Percentiles rank a stretch among this genome's conserved stretches.
These are phyloP conservation scores for Neofusicoccum laricinum DNA, from an alignment of 2,329 filamentous ascomycete genomes.

Conservation along the genomic window DNA sequence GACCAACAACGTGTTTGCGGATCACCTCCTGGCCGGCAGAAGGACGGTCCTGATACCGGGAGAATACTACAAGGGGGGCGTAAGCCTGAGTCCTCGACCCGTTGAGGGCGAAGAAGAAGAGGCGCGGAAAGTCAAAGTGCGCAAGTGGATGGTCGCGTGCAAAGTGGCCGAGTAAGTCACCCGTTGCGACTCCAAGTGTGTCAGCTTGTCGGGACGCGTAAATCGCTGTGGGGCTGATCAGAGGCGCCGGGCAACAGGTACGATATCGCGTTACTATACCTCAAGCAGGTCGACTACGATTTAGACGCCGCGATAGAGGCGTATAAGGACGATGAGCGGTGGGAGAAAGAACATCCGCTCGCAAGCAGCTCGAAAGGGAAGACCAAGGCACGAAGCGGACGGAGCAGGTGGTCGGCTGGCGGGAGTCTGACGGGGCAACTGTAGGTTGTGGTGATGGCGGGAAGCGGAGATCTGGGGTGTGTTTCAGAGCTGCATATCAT, in stretches of 20 bases:
- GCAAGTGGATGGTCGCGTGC: slow-evolving; percentile 72
- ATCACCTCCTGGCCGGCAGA: slow-evolving; percentile 68
- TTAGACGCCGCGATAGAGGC: slow-evolving; percentile 61
- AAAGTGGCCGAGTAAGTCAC: slow-evolving; percentile 67
- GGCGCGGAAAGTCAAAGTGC: slow-evolving; percentile 64
- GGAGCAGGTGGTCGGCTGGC: slow-evolving; percentile 35
- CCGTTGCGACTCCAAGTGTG: neutral
- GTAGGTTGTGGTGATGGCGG: slow-evolving; percentile 17
- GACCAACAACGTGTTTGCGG: slow-evolving; percentile 67
- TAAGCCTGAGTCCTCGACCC: slow-evolving; percentile 67
- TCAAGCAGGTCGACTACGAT: slow-evolving; percentile 67
- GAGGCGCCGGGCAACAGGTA: slow-evolving; percentile 43
- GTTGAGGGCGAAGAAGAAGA: slow-evolving; percentile 74
- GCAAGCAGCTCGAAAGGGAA: slow-evolving; percentile 48
- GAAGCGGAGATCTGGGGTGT: slow-evolving; percentile 1
- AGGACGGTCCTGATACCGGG: slow-evolving; percentile 70
- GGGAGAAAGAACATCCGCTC: slow-evolving; percentile 68
- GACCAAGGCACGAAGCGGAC: slow-evolving; percentile 26
- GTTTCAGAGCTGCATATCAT: slow-evolving; percentile 11
- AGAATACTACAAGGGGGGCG: slow-evolving; percentile 63
- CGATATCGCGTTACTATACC: slow-evolving; percentile 70
- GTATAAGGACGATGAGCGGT: slow-evolving; percentile 69
- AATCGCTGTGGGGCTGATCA: neutral
- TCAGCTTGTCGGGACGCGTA: neutral
- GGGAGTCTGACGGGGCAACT: slow-evolving; percentile 35